Percentiles rank a stretch among this genome's conserved stretches.
Conservation (phyloP, 129 eudicot genomes). For the Oenanthe sinensis region DNA sequence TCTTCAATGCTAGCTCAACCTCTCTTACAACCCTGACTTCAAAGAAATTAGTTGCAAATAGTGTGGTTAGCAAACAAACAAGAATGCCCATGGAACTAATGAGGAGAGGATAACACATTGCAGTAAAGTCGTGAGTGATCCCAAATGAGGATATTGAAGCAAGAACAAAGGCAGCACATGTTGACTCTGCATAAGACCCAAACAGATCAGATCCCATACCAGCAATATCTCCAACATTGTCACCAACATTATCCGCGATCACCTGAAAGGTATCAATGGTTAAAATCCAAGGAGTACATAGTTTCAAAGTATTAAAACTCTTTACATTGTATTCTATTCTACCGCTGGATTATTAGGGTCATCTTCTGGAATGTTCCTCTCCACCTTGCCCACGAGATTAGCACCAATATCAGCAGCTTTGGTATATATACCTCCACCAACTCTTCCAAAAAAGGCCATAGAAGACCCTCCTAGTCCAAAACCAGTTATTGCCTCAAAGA, state of each 20-base stretch:
- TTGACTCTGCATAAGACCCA: conserved; percentile 62
- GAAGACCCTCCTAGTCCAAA: conserved; percentile 41
- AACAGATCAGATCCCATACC: conserved; percentile 98
- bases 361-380: conserved; percentile 80
- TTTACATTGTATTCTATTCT: background rate
- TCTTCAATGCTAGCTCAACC: conserved; percentile 30
- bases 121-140: conserved; percentile 33
- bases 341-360: conserved; percentile 92
- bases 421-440: conserved; percentile 84
- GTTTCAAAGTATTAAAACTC: background rate
- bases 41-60: conserved; percentile 26
- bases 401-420: conserved; percentile 96
- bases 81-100: conserved; percentile 34
- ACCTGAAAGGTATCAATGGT: conserved; percentile 22
- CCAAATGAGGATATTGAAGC: conserved; percentile 48
- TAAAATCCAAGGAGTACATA: background rate
- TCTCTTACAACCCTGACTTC: conserved; percentile 24
- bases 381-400: conserved; percentile 85
- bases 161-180: conserved; percentile 35
- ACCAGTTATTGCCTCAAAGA: conserved; percentile 38
- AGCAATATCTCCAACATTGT: conserved; percentile 92
- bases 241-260: conserved; percentile 96
- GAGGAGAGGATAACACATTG: conserved; percentile 35
- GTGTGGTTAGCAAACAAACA: conserved; percentile 35
- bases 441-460: conserved; percentile 93